These are phyloP conservation scores for Pseudopithomyces maydicus DNA, from an alignment of 2,329 filamentous ascomycete species.

Conservation along the genomic window DNA sequence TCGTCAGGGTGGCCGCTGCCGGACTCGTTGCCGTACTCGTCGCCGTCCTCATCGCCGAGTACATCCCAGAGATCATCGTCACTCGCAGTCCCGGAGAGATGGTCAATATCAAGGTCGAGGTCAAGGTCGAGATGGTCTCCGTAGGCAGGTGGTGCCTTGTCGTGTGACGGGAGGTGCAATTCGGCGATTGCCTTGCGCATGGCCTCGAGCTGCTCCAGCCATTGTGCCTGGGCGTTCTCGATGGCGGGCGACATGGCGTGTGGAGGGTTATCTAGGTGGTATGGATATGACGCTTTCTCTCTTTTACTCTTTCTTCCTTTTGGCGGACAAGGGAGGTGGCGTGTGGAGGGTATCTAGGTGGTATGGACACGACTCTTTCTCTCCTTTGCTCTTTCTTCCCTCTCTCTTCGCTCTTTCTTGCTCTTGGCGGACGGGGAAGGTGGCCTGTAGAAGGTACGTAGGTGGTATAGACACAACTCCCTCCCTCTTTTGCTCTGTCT, in stretches of 20 bases:
- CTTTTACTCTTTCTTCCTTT: too few relatives aligned
- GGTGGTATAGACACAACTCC: too few relatives aligned
- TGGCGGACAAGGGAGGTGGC: too few relatives aligned
- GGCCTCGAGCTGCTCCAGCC: constrained; percentile 81
- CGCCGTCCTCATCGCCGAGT: constrained; percentile 75
- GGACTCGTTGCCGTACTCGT: constrained; percentile 65
- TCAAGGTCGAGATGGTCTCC: constrained; percentile 66
- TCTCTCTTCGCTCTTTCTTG: too few relatives aligned
- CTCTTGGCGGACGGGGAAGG: too few relatives aligned
- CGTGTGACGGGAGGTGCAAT: constrained; percentile 61
- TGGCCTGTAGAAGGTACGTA: too few relatives aligned
- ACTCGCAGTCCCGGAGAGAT: constrained; percentile 63
- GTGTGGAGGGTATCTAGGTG: too few relatives aligned
- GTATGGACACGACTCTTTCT: too few relatives aligned
- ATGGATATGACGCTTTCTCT: too few relatives aligned
- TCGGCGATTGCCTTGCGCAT: constrained; percentile 87
- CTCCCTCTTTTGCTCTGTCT: too few relatives aligned
- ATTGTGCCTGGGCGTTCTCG: constrained; percentile 64
- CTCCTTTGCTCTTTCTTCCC: too few relatives aligned
- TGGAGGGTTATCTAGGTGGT: too few relatives aligned
- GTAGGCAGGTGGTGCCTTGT: constrained; percentile 56
- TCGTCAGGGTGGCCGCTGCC: constrained; percentile 69
- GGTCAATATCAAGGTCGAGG: constrained; percentile 72
- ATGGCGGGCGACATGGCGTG: constrained; percentile 44
- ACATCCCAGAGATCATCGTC: constrained; percentile 92